A percentile compares a stretch with the other conserved stretches of the same genome.
These are phyloP conservation scores for Boletellus sp. DNA, from an alignment of 1,284 basidiomycete species.

Conservation along the genomic window DNA sequence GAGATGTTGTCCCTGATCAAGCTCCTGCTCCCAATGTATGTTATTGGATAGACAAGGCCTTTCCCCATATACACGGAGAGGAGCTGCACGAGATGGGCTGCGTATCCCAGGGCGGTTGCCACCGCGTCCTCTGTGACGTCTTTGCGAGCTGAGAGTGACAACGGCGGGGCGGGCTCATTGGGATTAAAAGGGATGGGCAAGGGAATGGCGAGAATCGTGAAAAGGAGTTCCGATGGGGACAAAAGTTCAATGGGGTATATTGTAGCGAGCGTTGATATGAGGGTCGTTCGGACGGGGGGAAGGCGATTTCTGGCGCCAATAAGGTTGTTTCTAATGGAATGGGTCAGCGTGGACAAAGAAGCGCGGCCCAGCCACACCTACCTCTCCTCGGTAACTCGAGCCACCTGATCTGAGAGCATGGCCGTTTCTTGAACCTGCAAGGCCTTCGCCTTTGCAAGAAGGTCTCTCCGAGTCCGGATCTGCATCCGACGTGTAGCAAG, in stretches of 20 bases:
- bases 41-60: slow-evolving; percentile 84
- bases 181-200: slow-evolving; percentile 77
- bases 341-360: slow-evolving; percentile 9
- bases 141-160: slow-evolving; percentile 59
- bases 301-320: slow-evolving; percentile 47
- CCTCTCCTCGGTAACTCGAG: slow-evolving; percentile 25
- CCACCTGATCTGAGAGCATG: slow-evolving; percentile 35
- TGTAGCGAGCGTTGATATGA: slow-evolving; percentile 71
- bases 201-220: slow-evolving; percentile 78
- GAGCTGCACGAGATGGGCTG: slow-evolving; percentile 79
- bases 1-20: slow-evolving; percentile 88
- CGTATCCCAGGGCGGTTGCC: slow-evolving; percentile 84
- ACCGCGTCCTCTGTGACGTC: slow-evolving; percentile 81
- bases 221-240: slow-evolving; percentile 78
- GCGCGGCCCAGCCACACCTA: slow-evolving; percentile 1
- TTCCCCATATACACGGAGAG: slow-evolving; percentile 77
- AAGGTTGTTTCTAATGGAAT: slow-evolving; percentile 41
- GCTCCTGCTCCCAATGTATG: slow-evolving; percentile 83
- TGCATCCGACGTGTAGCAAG: slow-evolving; percentile 40
- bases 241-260: slow-evolving; percentile 89
- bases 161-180: slow-evolving; percentile 83
- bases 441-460: slow-evolving; percentile 44
- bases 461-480: slow-evolving; percentile 46
- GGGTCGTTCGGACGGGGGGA: slow-evolving; percentile 56
- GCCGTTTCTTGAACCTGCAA: slow-evolving; percentile 39